phyloP scores from a whole-genome alignment of 306 rosid genomes.

The Psophocarpus tetragonolobus region DNA sequence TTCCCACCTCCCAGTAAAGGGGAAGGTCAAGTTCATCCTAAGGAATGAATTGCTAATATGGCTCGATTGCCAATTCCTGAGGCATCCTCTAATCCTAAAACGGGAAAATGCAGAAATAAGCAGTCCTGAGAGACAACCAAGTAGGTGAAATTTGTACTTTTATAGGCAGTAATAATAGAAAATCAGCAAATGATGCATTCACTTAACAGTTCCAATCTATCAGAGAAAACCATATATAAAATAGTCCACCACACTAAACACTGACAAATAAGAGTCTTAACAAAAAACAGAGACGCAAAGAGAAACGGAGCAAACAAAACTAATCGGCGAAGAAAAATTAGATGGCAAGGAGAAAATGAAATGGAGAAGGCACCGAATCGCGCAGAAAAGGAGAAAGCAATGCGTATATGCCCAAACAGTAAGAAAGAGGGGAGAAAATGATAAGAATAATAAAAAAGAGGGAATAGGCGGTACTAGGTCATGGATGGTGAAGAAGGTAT shows the following conservation, averaged over 20 bases:
- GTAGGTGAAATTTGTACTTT: background rate
- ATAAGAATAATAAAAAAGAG: background rate
- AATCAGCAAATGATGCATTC: constrained; percentile 6
- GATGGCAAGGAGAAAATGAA: constrained; percentile 1
- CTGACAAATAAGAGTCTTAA: background rate
- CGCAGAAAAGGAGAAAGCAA: background rate
- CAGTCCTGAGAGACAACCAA: background rate
- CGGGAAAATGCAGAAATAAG: background rate
- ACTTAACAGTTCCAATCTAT: too few species aligned
- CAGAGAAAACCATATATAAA: too few species aligned
- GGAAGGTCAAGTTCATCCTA: constrained; percentile 9
- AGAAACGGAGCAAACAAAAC: constrained; percentile 6
- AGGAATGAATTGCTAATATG: background rate
- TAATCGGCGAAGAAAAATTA: background rate
- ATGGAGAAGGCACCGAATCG: constrained; percentile 19
- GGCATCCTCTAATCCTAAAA: background rate
- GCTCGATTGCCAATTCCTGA: background rate
- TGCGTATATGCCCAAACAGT: background rate
- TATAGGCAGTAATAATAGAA: background rate
- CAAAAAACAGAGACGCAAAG: background rate
- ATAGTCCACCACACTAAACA: background rate
- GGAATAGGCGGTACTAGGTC: background rate
- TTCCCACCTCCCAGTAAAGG: background rate
- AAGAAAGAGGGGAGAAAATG: background rate
- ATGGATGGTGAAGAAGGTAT: background rate